Base-by-base conservation (phyloP, 164 flowering plant species). In the Annona cherimola region DNA sequence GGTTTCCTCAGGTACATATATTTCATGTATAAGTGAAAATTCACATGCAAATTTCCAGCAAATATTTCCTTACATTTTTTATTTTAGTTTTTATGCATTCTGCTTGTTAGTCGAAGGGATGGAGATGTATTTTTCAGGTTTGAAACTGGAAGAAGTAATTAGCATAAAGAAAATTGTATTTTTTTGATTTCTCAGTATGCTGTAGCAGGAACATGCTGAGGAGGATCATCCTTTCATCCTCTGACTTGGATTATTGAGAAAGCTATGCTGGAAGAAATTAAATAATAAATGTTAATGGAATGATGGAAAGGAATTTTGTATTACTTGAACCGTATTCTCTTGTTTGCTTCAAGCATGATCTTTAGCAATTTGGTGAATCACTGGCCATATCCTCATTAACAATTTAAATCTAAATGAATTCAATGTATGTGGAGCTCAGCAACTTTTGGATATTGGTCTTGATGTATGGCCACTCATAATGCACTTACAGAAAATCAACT, bases 1-100 rank as follows among this genome's bases (percentile, higher is more conserved):
- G 78, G 77, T 77, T 59, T 82, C 82, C 71, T 79, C 90, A 85
- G 91, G 96, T 91, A 78, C 1, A 26, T 26, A 26, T 9, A 63
- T 41, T 4, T 64, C 39, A 26, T 45, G 3, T 4, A 16, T 68
- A 26, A 35, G 20, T 3, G 6, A 67, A 44, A 6, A 14, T 67
- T 42, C 4, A 16, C 45, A 41, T 69, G 59, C 12, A 39, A 14
- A 19, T 50, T 50, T 20, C 65, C 39, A 62, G 9, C 7, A 62
- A 62, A 50, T 50, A 50, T 2, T 50, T 50, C 35, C 14, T 12
- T 50, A 50, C 14, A 50, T 0, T 50, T 50, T 50, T 50, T 50
- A 9, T 50, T 16, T 50, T 50, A 50, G 57, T 16, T 50, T 50
- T 9, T 11, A 50, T 9, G 57, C 57, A 50, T 11, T 50, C 14